A percentile compares a stretch with the other conserved stretches of the same genome.
Conservation (phyloP, 495 filamentous ascomycete species). For the Penicillium robsamsonii region DNA sequence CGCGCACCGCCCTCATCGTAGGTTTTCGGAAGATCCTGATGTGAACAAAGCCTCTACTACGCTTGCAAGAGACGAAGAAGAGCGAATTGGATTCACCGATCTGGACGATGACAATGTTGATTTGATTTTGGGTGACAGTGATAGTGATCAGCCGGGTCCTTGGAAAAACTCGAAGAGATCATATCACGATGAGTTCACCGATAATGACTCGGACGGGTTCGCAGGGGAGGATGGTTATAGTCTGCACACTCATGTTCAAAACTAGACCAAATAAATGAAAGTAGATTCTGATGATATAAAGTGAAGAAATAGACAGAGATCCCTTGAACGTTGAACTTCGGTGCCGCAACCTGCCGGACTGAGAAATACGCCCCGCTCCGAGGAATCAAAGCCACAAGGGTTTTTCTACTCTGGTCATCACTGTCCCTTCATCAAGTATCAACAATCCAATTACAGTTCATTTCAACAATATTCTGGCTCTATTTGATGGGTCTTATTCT, state of each 20-base stretch:
- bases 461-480: neutral
- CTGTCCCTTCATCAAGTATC: conserved; percentile 13
- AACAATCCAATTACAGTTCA: conserved; percentile 4
- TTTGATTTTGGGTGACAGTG: conserved; percentile 39
- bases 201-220: conserved; percentile 51
- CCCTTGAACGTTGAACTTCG: neutral
- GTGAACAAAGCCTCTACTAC: conserved; percentile 43
- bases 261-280: conserved; percentile 13
- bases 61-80: conserved; percentile 49
- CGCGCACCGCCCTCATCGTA: conserved; percentile 36
- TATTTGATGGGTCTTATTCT: neutral
- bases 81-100: conserved; percentile 48
- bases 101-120: conserved; percentile 45
- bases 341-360: conserved; percentile 22
- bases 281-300: conserved; percentile 3
- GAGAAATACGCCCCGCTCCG: conserved; percentile 30
- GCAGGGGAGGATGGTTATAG: conserved; percentile 45
- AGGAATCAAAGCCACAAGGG: conserved; percentile 25
- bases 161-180: conserved; percentile 25
- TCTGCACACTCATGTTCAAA: conserved; percentile 44
- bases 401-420: conserved; percentile 12
- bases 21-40: conserved; percentile 47
- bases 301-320: conserved; percentile 7
- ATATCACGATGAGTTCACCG: conserved; percentile 55
- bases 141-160: conserved; percentile 25